Evolutionary conservation across 2,329 filamentous ascomycete species (phyloP).

Genomic region (Xylariaceae sp.): DNA sequence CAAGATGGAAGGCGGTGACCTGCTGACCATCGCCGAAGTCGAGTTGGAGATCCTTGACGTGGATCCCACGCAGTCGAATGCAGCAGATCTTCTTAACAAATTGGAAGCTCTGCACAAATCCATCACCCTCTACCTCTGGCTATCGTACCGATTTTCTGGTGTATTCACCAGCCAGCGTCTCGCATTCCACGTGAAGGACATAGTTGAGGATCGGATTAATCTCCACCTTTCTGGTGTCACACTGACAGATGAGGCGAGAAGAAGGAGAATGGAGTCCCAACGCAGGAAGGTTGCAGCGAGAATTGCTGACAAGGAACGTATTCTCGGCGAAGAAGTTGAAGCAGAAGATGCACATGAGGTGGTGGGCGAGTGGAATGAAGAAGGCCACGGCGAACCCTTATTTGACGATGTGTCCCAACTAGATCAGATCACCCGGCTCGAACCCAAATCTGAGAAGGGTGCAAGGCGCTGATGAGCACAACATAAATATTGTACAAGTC

Average conservation of each 20-base stretch:
- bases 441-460: background rate
- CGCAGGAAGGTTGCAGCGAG: constrained; percentile 21
- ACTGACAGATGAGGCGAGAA: constrained; percentile 37
- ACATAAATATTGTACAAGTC: constrained; percentile 1
- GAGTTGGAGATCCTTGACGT: constrained; percentile 73
- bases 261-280: constrained; percentile 30
- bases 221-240: constrained; percentile 58
- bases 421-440: constrained; percentile 13
- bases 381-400: constrained; percentile 36
- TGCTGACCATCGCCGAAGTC: constrained; percentile 70
- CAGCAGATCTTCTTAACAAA: constrained; percentile 58
- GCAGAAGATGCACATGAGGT: constrained; percentile 19
- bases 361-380: constrained; percentile 33
- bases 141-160: constrained; percentile 83
- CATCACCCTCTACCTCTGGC: constrained; percentile 86
- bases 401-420: constrained; percentile 25
- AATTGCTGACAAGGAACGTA: constrained; percentile 16
- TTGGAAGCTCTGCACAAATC: constrained; percentile 79
- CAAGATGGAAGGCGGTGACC: constrained; percentile 59
- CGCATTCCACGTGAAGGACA: constrained; percentile 73
- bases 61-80: constrained; percentile 41
- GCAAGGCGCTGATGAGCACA: background rate
- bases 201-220: constrained; percentile 77
- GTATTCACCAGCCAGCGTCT: constrained; percentile 73
- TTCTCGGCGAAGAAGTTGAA: constrained; percentile 21